Evolutionary conservation across 345 rosid genomes (phyloP).

Genomic region (Boechera retrofracta): DNA sequence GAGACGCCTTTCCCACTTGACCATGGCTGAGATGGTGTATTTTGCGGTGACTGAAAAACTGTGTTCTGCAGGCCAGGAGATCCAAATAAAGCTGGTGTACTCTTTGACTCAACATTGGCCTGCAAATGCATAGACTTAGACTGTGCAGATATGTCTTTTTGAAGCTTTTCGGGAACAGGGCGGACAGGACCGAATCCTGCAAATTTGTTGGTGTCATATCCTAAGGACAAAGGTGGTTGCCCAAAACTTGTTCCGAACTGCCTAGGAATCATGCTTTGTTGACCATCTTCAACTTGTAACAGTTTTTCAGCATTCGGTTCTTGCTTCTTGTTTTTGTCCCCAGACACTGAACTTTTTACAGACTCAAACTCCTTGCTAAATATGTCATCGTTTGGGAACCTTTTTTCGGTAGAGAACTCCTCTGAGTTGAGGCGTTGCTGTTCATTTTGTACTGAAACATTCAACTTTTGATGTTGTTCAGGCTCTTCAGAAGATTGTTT

Average conservation of each 20-base stretch:
- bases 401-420: constrained; percentile 37
- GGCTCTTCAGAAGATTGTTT: constrained; percentile 46
- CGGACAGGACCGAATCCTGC: constrained; percentile 44
- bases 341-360: constrained; percentile 40
- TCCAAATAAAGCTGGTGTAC: constrained; percentile 36
- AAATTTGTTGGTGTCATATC: constrained; percentile 47
- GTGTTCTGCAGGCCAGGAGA: constrained; percentile 47
- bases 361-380: constrained; percentile 40
- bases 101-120: constrained; percentile 48
- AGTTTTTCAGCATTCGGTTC: constrained; percentile 41
- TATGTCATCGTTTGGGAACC: constrained; percentile 18
- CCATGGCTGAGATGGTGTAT: constrained; percentile 54
- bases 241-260: constrained; percentile 49
- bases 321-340: constrained; percentile 45
- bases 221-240: constrained; percentile 51
- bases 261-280: constrained; percentile 43
- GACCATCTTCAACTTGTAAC: constrained; percentile 45
- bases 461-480: constrained; percentile 41
- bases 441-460: constrained; percentile 43
- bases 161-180: constrained; percentile 47
- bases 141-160: constrained; percentile 42
- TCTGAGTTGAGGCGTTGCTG: constrained; percentile 42
- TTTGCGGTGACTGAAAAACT: constrained; percentile 49
- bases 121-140: constrained; percentile 40
- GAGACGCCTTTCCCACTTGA: constrained; percentile 49